These are phyloP conservation scores for Suhomyces bokatorum DNA, from an alignment of 1,139 yeast genomes.

Conservation along the genomic window DNA sequence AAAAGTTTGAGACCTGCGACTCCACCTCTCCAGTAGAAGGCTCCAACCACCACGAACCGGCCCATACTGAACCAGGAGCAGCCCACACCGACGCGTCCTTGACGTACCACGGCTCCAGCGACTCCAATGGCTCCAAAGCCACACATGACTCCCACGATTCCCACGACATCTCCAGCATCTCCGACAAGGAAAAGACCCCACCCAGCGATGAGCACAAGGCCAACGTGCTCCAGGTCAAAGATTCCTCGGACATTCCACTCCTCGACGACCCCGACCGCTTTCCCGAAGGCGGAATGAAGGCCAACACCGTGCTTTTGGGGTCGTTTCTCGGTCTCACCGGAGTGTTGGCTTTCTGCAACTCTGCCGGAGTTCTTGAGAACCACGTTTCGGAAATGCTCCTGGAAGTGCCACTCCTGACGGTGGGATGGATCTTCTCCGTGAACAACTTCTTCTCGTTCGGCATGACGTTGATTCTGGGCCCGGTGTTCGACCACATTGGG, in stretches of 20 bases:
- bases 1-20: too few species aligned
- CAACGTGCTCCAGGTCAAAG: not conserved
- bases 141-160: not conserved
- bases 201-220: not conserved
- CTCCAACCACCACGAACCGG: too few species aligned
- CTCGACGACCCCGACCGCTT: conserved; percentile 23
- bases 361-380: conserved; percentile 31
- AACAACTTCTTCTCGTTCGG: conserved; percentile 34
- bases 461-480: conserved; percentile 27
- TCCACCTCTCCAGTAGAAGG: too few species aligned
- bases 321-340: conserved; percentile 30
- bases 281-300: conserved; percentile 29
- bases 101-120: too few species aligned
- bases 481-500: conserved; percentile 28
- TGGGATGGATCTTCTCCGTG: conserved; percentile 38
- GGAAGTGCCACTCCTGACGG: conserved; percentile 22
- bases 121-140: too few species aligned
- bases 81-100: too few species aligned
- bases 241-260: not conserved
- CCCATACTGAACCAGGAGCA: too few species aligned
- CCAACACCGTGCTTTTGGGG: conserved; percentile 24
- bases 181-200: not conserved
- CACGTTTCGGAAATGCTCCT: conserved; percentile 24
- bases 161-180: not conserved
- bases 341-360: conserved; percentile 28